phyloP scores from a whole-genome alignment of 352 stramenopile species.

The Globisporangium yorkense region DNA sequence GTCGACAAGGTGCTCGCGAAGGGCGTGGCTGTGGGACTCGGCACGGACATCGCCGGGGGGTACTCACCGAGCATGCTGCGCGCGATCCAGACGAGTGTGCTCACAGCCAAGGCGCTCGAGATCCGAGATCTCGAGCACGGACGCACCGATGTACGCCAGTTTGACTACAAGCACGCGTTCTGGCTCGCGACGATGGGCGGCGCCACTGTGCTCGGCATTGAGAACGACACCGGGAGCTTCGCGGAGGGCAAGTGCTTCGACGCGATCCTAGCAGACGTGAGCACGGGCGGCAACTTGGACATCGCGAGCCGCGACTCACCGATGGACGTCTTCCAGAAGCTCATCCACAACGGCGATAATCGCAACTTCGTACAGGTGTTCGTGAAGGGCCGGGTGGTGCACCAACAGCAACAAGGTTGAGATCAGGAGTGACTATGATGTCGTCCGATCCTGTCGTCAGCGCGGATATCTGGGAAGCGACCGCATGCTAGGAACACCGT shows the following conservation, averaged over 20 bases:
- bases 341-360: conserved; percentile 80
- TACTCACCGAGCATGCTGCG: conserved; percentile 89
- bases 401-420: conserved; percentile 5
- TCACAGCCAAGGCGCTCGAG: conserved; percentile 62
- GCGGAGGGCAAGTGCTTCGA: conserved; percentile 79
- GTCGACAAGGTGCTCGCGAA: conserved; percentile 46
- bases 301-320: conserved; percentile 32
- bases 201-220: conserved; percentile 61
- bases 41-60: conserved; percentile 89
- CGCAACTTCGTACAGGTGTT: conserved; percentile 81
- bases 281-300: conserved; percentile 38
- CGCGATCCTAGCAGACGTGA: conserved; percentile 70
- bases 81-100: conserved; percentile 72
- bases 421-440: neutral
- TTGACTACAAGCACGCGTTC: conserved; percentile 83
- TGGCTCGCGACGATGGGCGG: conserved; percentile 86
- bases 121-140: conserved; percentile 20
- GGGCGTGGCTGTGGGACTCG: conserved; percentile 54
- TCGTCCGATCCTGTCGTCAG: too few relatives aligned
- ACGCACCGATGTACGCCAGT: neutral
- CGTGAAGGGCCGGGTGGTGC: conserved; percentile 46
- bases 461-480: too few relatives aligned
- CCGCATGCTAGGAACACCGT: too few relatives aligned
- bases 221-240: conserved; percentile 75
- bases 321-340: conserved; percentile 75